Conservation (phyloP, 208 protist genomes). For the Trichomonas tenax region DNA sequence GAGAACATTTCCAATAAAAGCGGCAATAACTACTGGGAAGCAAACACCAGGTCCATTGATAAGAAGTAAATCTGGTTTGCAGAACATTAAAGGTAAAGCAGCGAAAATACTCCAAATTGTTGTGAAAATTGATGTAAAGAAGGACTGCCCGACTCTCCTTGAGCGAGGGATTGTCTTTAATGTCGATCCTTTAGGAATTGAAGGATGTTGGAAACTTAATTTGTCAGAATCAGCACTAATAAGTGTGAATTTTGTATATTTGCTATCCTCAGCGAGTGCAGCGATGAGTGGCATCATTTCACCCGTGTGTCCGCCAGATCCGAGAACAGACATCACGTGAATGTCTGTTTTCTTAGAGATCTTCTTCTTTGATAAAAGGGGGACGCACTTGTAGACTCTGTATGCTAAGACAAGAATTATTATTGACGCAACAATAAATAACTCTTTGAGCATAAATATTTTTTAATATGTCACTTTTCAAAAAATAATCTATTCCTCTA, state of each 20-base stretch:
- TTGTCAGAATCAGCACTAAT: neutral
- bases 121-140: neutral
- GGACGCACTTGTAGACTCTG: neutral
- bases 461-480: neutral
- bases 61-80: neutral
- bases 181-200: neutral
- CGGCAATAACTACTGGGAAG: neutral
- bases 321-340: neutral
- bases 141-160: neutral
- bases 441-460: neutral
- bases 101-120: constrained; percentile 11
- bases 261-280: neutral
- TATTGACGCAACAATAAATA: neutral
- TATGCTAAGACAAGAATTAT: neutral
- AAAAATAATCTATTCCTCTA: too few species aligned
- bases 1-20: neutral
- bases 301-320: neutral
- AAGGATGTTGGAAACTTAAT: neutral
- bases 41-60: constrained; percentile 6
- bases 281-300: neutral
- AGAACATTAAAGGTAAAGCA: neutral
- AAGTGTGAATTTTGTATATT: neutral
- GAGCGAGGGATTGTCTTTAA: neutral
- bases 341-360: neutral
- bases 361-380: neutral